These are phyloP conservation scores for Starmera dryadoides DNA, from an alignment of 805 yeast species.

Conservation along the genomic window DNA sequence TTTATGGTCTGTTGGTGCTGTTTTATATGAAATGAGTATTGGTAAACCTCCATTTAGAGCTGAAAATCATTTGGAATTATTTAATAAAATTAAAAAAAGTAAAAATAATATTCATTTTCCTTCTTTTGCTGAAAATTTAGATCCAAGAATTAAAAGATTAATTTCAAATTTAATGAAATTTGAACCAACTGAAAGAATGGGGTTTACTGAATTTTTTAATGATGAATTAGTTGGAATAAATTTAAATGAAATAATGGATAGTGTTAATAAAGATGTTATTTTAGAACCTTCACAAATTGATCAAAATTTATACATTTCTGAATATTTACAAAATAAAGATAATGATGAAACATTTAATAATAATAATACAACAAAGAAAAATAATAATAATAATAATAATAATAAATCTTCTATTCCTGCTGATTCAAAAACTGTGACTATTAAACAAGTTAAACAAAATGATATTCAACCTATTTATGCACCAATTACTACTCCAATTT, in stretches of 20 bases:
- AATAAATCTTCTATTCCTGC: not conserved
- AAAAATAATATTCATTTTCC: slow-evolving; percentile 80
- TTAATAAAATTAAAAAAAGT: slow-evolving; percentile 76
- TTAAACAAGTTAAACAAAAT: slow-evolving; percentile 16
- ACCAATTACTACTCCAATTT: slow-evolving; percentile 5
- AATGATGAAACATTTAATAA: slow-evolving; percentile 8
- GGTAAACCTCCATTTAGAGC: slow-evolving; percentile 98
- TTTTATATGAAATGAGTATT: slow-evolving; percentile 87
- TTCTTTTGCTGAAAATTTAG: slow-evolving; percentile 41
- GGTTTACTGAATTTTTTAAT: slow-evolving; percentile 80
- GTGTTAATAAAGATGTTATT: slow-evolving; percentile 44
- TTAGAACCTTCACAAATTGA: slow-evolving; percentile 58
- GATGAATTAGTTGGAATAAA: slow-evolving; percentile 58
- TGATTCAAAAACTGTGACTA: slow-evolving; percentile 1
- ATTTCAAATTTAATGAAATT: slow-evolving; percentile 73
- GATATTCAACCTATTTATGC: slow-evolving; percentile 18
- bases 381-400: slow-evolving; percentile 7
- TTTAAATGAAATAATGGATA: slow-evolving; percentile 28
- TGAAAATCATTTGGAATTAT: slow-evolving; percentile 82
- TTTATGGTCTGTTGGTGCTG: slow-evolving; percentile 97
- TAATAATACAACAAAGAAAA: slow-evolving; percentile 10
- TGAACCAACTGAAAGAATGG: slow-evolving; percentile 82
- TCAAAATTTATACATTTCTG: slow-evolving; percentile 79
- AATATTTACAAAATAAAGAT: slow-evolving; percentile 39
- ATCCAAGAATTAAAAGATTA: slow-evolving; percentile 59